Evolutionary conservation across 2,329 filamentous ascomycete genomes (phyloP).

Genomic region (Myrmaecium sp.): DNA sequence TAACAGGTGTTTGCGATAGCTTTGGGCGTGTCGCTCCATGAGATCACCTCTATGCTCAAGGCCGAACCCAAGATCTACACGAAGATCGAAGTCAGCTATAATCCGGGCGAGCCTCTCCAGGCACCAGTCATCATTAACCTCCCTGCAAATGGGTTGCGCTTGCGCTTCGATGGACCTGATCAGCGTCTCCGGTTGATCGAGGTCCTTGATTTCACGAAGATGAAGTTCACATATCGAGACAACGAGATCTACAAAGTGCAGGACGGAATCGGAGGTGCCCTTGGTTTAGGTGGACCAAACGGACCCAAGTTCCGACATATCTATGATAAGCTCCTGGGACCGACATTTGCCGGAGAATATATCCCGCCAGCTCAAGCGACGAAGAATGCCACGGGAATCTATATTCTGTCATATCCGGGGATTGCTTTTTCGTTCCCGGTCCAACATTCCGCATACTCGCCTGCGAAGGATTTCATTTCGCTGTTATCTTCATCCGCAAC

Average conservation of each 20-base stretch:
- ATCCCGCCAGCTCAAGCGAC: constrained; percentile 42
- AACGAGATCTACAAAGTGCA: constrained; percentile 53
- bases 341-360: constrained; percentile 88
- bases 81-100: constrained; percentile 68
- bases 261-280: constrained; percentile 7
- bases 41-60: constrained; percentile 74
- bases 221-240: constrained; percentile 64
- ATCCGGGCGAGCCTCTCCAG: constrained; percentile 53
- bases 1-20: constrained; percentile 33
- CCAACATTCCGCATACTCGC: constrained; percentile 55
- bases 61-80: constrained; percentile 71
- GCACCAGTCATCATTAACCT: constrained; percentile 61
- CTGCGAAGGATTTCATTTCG: constrained; percentile 66
- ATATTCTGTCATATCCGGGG: constrained; percentile 86
- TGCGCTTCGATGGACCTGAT: constrained; percentile 87
- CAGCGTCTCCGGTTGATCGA: constrained; percentile 85
- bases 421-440: constrained; percentile 86
- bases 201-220: constrained; percentile 76
- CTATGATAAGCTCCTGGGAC: constrained; percentile 84
- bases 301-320: constrained; percentile 77
- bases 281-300: constrained; percentile 16
- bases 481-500: constrained; percentile 65
- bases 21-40: constrained; percentile 80
- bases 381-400: constrained; percentile 46
- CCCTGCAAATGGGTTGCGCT: constrained; percentile 68